Percentiles rank a stretch among this genome's conserved stretches.
Evolutionary conservation across 805 yeast genomes (phyloP).

Genomic region (Blastobotrys chiropterorum): DNA sequence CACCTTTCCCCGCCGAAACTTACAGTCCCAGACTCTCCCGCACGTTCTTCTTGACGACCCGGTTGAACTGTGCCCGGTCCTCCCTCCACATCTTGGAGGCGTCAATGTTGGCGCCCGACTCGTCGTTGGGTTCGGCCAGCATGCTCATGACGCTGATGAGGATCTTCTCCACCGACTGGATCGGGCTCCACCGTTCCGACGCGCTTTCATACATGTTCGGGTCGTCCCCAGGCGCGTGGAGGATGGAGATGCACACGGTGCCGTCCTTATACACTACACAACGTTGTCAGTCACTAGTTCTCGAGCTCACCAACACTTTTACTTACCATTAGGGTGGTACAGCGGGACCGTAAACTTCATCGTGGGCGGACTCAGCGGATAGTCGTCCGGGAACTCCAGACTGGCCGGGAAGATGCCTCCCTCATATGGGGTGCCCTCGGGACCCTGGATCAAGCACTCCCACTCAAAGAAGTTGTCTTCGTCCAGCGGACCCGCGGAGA

Average conservation of each 20-base stretch:
- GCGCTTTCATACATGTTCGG: conserved; percentile 94
- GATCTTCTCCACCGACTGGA: conserved; percentile 96
- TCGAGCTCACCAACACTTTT: neutral
- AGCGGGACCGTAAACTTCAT: conserved; percentile 73
- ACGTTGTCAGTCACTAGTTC: neutral
- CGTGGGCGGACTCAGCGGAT: conserved; percentile 77
- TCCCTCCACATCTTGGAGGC: conserved; percentile 85
- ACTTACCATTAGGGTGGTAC: conserved; percentile 72
- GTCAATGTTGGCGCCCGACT: conserved; percentile 87
- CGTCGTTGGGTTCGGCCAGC: conserved; percentile 93
- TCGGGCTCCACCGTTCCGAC: conserved; percentile 97
- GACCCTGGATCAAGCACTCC: conserved; percentile 84
- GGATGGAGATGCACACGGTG: conserved; percentile 88
- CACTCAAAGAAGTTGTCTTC: conserved; percentile 71
- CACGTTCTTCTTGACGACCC: conserved; percentile 61
- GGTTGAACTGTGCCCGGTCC: conserved; percentile 59
- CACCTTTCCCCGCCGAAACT: conserved; percentile 3
- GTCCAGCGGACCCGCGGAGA: conserved; percentile 82
- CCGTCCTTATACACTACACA: conserved; percentile 73
- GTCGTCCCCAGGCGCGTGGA: conserved; percentile 96
- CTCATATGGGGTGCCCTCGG: conserved; percentile 77
- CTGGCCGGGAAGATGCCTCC: conserved; percentile 82
- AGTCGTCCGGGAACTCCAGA: conserved; percentile 67
- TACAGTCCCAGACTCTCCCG: conserved; percentile 64
- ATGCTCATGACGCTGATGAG: conserved; percentile 87